A percentile compares a stretch with the other conserved stretches of the same genome.
Evolutionary conservation across 345 rosid species (phyloP).

Genomic region (Arabidopsis arenosa): DNA sequence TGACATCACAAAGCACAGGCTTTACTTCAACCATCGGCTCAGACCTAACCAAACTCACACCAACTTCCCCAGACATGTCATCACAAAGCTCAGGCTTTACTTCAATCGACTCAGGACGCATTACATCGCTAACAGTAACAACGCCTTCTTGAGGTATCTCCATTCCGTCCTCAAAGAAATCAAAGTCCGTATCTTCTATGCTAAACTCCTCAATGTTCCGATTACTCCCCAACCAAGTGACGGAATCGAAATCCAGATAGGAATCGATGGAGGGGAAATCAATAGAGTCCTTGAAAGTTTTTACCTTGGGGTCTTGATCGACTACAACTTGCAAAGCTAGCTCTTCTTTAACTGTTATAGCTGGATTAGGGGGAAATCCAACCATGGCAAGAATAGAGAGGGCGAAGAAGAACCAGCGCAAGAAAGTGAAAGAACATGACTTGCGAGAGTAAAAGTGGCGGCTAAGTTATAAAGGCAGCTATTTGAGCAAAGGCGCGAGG

Average conservation of each 20-base stretch:
- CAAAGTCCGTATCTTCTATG: conserved; percentile 50
- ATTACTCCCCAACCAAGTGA: conserved; percentile 58
- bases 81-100: conserved; percentile 28
- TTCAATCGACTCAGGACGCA: conserved; percentile 29
- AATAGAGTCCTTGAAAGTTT: conserved; percentile 40
- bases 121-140: conserved; percentile 23
- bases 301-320: conserved; percentile 47
- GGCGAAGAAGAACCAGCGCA: conserved; percentile 13
- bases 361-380: conserved; percentile 49
- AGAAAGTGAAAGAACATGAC: conserved; percentile 40
- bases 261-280: conserved; percentile 58
- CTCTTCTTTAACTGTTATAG: conserved; percentile 45
- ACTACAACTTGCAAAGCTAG: conserved; percentile 1
- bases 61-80: conserved; percentile 25
- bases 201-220: conserved; percentile 37
- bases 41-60: conserved; percentile 20
- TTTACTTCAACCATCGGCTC: conserved; percentile 29
- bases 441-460: conserved; percentile 30
- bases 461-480: conserved; percentile 37
- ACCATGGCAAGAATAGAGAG: conserved; percentile 54
- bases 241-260: conserved; percentile 66
- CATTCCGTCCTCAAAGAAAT: conserved; percentile 42
- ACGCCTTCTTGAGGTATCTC: conserved; percentile 42
- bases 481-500: conserved; percentile 32
- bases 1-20: conserved; percentile 20